Evolutionary conservation across 306 rosid species (phyloP).

Genomic region (Sindora glabra): DNA sequence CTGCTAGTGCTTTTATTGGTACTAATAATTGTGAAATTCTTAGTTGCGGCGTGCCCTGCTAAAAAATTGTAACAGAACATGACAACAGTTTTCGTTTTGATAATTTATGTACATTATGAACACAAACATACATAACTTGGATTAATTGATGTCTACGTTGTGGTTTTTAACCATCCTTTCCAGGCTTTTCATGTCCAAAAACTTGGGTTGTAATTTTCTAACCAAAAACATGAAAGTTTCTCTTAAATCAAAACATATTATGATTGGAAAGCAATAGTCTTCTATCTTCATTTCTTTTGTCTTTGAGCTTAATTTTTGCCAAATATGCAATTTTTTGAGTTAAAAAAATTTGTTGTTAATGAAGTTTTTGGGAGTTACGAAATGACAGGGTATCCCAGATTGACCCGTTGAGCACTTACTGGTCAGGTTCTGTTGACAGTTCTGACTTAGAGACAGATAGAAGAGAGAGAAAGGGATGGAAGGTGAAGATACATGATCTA

Average conservation of each 20-base stretch:
- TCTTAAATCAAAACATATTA: neutral
- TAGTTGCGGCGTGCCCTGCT: neutral
- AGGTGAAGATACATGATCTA: conserved; percentile 96
- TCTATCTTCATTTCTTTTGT: neutral
- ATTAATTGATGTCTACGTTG: neutral
- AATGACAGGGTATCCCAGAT: conserved; percentile 74
- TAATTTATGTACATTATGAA: conserved; percentile 3
- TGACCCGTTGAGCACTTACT: conserved; percentile 68
- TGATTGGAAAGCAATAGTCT: neutral
- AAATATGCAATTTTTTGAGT: neutral
- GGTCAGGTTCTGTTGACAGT: conserved; percentile 52
- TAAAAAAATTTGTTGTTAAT: conserved; percentile 16
- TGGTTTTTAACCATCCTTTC: neutral
- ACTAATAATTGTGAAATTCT: neutral
- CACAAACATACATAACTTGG: neutral
- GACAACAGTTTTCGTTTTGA: too few species aligned
- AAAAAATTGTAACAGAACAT: neutral
- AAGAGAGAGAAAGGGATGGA: conserved; percentile 93
- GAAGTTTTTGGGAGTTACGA: conserved; percentile 24
- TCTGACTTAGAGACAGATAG: conserved; percentile 50
- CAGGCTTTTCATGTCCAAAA: neutral
- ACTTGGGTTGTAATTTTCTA: neutral
- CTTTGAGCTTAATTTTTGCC: neutral
- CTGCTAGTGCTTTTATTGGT: neutral
- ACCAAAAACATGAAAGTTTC: neutral